A percentile compares a stretch with the other conserved stretches of the same genome.
Evolutionary conservation across 345 rosid species (phyloP).

Genomic region (Erysimum cheiranthoides): DNA sequence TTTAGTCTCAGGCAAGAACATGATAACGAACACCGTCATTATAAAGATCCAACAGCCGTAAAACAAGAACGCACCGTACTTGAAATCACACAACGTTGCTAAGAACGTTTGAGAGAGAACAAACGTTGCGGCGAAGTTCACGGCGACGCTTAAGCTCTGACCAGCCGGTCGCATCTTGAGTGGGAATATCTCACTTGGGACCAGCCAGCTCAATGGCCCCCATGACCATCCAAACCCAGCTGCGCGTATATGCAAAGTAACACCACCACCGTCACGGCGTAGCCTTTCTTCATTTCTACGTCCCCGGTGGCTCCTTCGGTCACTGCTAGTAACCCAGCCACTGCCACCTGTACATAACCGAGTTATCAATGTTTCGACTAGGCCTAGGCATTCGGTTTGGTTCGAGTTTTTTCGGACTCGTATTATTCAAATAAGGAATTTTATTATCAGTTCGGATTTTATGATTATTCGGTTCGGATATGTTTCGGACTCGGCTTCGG

Average conservation of each 20-base stretch:
- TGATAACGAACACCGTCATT: conserved; percentile 42
- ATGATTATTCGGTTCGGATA: too few species aligned
- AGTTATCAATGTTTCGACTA: neutral
- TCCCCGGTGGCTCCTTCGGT: conserved; percentile 33
- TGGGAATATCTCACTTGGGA: conserved; percentile 70
- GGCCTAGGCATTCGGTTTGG: too few species aligned
- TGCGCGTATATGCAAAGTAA: conserved; percentile 55
- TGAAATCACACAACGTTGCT: conserved; percentile 56
- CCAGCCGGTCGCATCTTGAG: conserved; percentile 64
- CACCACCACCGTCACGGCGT: conserved; percentile 48
- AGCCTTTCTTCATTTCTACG: conserved; percentile 33
- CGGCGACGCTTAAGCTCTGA: conserved; percentile 57
- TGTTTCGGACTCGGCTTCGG: too few species aligned
- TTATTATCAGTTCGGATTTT: too few species aligned
- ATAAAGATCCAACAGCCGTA: conserved; percentile 52
- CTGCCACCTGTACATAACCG: conserved; percentile 32
- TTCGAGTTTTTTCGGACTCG: too few species aligned
- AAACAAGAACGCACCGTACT: conserved; percentile 63
- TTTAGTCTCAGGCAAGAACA: conserved; percentile 70
- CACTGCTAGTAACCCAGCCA: conserved; percentile 50
- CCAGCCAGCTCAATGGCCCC: conserved; percentile 78
- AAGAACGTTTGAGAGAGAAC: conserved; percentile 65
- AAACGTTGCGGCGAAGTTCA: conserved; percentile 64
- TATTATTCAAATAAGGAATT: too few species aligned
- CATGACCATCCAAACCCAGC: conserved; percentile 82